A percentile compares a stretch with the other conserved stretches of the same genome.
These are phyloP conservation scores for Penicillium sp. DNA, from an alignment of 2,329 filamentous ascomycete species.

Conservation along the genomic window DNA sequence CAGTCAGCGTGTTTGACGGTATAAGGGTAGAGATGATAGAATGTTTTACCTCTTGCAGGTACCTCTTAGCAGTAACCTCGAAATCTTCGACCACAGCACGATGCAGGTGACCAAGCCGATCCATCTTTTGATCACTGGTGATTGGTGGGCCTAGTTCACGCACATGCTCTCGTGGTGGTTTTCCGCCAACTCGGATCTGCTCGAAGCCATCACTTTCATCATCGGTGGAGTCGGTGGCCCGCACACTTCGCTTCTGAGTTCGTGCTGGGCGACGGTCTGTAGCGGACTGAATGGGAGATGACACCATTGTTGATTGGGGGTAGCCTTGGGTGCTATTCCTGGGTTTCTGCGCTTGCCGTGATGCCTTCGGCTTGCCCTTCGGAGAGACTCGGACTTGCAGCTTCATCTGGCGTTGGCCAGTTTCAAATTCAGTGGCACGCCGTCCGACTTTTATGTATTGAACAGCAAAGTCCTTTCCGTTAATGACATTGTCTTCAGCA, in stretches of 20 bases:
- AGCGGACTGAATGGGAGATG: slow-evolving; percentile 54
- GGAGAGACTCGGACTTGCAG: slow-evolving; percentile 51
- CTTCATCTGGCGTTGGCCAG: slow-evolving; percentile 43
- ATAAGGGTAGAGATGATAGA: background rate
- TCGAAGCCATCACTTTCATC: slow-evolving; percentile 43
- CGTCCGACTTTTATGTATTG: slow-evolving; percentile 55
- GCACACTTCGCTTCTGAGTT: slow-evolving; percentile 20
- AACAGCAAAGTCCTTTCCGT: slow-evolving; percentile 60
- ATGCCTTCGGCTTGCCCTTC: slow-evolving; percentile 31
- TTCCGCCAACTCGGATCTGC: slow-evolving; percentile 35
- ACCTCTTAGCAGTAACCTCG: slow-evolving; percentile 40
- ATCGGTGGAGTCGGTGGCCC: slow-evolving; percentile 29
- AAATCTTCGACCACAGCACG: slow-evolving; percentile 46
- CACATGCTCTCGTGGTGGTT: slow-evolving; percentile 22
- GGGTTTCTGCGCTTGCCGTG: slow-evolving; percentile 29
- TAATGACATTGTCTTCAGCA: slow-evolving; percentile 62
- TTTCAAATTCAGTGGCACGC: slow-evolving; percentile 45
- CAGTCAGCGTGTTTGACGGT: slow-evolving; percentile 3
- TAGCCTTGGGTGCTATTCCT: slow-evolving; percentile 40
- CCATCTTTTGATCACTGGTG: slow-evolving; percentile 40
- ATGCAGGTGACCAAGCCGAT: slow-evolving; percentile 40
- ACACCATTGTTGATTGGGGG: slow-evolving; percentile 61
- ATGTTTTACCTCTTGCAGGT: slow-evolving; percentile 38
- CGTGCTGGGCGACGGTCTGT: slow-evolving; percentile 33
- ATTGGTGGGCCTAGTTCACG: slow-evolving; percentile 43